Base-by-base conservation (phyloP, 306 rosid species). In the Astragalus membranaceus region DNA sequence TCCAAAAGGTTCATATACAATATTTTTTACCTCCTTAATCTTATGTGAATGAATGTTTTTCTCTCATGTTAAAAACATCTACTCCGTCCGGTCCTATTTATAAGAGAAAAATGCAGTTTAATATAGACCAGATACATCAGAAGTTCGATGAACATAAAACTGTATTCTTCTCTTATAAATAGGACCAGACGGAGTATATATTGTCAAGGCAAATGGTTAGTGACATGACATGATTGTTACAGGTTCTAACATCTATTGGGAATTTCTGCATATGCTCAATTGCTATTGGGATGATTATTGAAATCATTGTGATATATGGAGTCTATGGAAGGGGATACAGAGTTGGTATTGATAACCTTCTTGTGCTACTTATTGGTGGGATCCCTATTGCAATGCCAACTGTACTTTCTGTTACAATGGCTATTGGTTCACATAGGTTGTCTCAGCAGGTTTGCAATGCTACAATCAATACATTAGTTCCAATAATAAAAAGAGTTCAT, bases 351-450 rank as follows among this genome's bases (percentile, higher is more conserved):
- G 86, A 89, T 61, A 89, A 83, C 82, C 87, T 89, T 10, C 96
- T 87, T 5, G 96, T 89, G n/a, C 79, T 89, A 9, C 85, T 89
- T 3, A 87, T 89, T 14, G 96, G 92, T 4, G 96, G 96, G 8
- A 89, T 89, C 61, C 96, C 96, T 43, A 89, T 89, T 77, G 96
- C 96, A 3, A 89, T 89, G 92, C 96, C 96, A 75, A 85, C 96
- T 62, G 96, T 87, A 64, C 96, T 89, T 77, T 89, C 96, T 23
- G 96, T 89, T 16, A 89, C 96, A 49, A 89, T 89, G 96, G 92
- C 96, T 6, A 87, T 87, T 55, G 92, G 96, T 61, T 81, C 92
- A 29, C 90, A 89, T 41, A 75, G 70, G 50, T 69, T 88, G 62
- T 78, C 91, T 52, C 88, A 84, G 39, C 89, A 88, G 90, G 94